A percentile compares a stretch with the other conserved stretches of the same genome.
phyloP scores from a whole-genome alignment of 2,329 filamentous ascomycete species.

The Chaetomiaceae sp. region DNA sequence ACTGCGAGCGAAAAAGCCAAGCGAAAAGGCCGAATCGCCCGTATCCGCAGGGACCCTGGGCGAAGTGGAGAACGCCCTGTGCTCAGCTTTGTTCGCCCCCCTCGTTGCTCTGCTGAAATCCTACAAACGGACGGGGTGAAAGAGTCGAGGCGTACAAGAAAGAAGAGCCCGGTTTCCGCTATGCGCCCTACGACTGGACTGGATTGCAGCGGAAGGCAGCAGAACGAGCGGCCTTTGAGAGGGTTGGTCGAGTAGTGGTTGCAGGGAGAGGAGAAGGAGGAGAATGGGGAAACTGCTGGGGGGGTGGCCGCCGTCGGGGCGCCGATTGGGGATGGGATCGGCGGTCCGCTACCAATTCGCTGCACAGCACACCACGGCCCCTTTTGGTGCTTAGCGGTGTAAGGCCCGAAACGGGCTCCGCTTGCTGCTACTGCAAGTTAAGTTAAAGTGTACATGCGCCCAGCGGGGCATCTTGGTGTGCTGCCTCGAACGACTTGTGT shows the following conservation, averaged over 20 bases:
- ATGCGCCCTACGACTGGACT: no score
- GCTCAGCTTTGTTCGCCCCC: conserved; percentile 12
- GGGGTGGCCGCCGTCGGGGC: conserved; percentile 13
- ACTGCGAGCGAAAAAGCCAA: conserved; percentile 6
- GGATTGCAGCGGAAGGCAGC: not conserved
- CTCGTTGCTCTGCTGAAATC: conserved; percentile 4
- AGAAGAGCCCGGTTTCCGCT: not conserved
- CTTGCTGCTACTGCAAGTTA: not conserved
- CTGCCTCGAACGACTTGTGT: not conserved
- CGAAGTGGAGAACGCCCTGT: conserved; percentile 16
- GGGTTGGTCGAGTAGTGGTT: not conserved
- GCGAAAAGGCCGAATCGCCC: conserved; percentile 16
- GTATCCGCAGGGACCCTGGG: conserved; percentile 9
- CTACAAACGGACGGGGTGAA: not conserved
- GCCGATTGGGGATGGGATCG: conserved; percentile 23
- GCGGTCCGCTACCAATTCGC: conserved; percentile 18
- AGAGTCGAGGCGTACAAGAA: not conserved
- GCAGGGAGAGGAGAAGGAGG: conserved; percentile 13
- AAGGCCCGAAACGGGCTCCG: not conserved
- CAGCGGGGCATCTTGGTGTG: not conserved
- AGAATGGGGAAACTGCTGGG: conserved; percentile 17
- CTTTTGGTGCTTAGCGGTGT: conserved; percentile 16
- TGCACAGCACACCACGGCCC: conserved; percentile 14
- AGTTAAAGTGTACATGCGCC: not conserved
- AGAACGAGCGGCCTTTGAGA: conserved; percentile 6